phyloP scores from a whole-genome alignment of 441 rosid species.

The Dalechampia spathulata region DNA sequence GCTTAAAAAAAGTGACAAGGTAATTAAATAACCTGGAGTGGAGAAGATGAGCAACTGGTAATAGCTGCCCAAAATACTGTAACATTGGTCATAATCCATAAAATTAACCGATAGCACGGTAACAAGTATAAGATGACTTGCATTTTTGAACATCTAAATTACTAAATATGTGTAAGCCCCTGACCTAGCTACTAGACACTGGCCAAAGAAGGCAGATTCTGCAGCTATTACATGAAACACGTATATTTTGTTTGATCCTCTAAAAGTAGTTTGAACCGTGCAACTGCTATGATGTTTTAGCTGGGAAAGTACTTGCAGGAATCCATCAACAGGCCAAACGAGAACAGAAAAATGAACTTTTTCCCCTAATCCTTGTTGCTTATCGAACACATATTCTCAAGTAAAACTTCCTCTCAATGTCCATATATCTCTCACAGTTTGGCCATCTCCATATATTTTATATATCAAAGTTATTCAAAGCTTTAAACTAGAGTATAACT shows the following conservation, averaged over 20 bases:
- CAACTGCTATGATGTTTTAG: too few species aligned
- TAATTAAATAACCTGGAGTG: conserved; percentile 1
- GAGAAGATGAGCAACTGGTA: conserved; percentile 2
- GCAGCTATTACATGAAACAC: neutral
- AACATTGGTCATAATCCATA: neutral
- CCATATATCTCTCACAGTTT: neutral
- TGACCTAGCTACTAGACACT: neutral
- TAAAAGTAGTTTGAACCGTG: neutral
- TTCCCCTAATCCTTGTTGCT: neutral
- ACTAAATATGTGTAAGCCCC: neutral
- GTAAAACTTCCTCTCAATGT: neutral
- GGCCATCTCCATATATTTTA: neutral
- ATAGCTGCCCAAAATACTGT: conserved; percentile 1
- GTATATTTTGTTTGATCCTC: neutral
- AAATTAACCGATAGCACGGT: neutral
- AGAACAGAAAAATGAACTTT: too few species aligned
- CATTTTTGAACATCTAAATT: neutral
- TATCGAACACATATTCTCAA: neutral
- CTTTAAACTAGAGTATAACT: neutral
- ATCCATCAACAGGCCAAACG: too few species aligned
- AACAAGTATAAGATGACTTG: neutral
- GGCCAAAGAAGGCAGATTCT: neutral
- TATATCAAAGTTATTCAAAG: neutral
- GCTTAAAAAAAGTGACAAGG: neutral
- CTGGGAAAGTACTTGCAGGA: neutral